A percentile compares a stretch with the other conserved stretches of the same genome.
These are phyloP conservation scores for Mycena haematopus DNA, from an alignment of 768 basidiomycete genomes.

Conservation along the genomic window DNA sequence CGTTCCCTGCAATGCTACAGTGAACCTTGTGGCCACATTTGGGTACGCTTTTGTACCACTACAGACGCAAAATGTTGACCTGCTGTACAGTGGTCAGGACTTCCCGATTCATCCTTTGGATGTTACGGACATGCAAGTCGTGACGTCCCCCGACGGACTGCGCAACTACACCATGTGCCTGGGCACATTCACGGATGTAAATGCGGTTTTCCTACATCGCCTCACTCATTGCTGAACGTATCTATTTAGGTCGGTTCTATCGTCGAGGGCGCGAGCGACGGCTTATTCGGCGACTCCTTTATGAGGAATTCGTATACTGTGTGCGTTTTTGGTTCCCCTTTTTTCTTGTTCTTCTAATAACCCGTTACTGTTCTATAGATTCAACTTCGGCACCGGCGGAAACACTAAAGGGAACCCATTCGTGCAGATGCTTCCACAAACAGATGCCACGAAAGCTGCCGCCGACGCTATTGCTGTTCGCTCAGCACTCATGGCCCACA, in stretches of 20 bases:
- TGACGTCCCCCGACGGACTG: slow-evolving; percentile 19
- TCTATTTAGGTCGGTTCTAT: slow-evolving; percentile 10
- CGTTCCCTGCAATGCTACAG: slow-evolving; percentile 22
- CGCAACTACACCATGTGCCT: slow-evolving; percentile 25
- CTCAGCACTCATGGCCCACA: slow-evolving; percentile 8
- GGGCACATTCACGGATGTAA: slow-evolving; percentile 17
- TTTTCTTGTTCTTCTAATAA: neutral
- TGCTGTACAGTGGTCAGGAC: slow-evolving; percentile 9
- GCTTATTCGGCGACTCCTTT: slow-evolving; percentile 27
- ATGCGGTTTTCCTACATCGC: too few relatives aligned
- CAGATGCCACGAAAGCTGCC: slow-evolving; percentile 15
- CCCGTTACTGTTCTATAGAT: neutral
- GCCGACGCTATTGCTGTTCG: slow-evolving; percentile 18
- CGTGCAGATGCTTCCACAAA: slow-evolving; percentile 26
- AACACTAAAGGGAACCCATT: slow-evolving; percentile 11
- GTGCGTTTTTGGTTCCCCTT: neutral
- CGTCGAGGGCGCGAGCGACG: slow-evolving; percentile 12
- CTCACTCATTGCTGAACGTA: too few relatives aligned
- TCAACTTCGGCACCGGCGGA: slow-evolving; percentile 29
- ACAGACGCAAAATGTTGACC: neutral
- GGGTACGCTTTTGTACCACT: neutral
- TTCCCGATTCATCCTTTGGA: slow-evolving; percentile 26
- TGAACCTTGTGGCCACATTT: slow-evolving; percentile 16
- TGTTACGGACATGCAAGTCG: slow-evolving; percentile 21
- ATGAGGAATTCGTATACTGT: slow-evolving; percentile 19